These are phyloP conservation scores for Cymodocea nodosa DNA, from an alignment of 116 monocot species.

Conservation along the genomic window DNA sequence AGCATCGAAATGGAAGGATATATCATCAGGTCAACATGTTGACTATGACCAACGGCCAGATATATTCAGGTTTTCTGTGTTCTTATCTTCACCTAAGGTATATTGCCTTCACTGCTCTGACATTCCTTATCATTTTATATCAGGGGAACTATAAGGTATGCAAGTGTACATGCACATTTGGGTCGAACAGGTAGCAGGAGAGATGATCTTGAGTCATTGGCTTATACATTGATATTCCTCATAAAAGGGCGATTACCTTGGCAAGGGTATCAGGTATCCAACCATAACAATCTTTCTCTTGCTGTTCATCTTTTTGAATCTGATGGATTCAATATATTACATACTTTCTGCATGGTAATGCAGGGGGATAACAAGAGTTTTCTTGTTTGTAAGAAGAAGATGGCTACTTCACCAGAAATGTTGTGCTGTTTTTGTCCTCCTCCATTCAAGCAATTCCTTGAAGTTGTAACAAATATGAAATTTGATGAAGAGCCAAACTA, in stretches of 20 bases:
- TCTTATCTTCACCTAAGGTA: neutral
- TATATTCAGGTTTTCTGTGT: constrained; percentile 43
- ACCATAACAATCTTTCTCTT: neutral
- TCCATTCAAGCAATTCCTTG: constrained; percentile 80
- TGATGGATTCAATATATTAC: neutral
- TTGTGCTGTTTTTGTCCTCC: constrained; percentile 75
- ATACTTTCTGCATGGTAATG: constrained; percentile 4
- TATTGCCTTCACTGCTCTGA: neutral
- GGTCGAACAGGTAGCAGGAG: constrained; percentile 96
- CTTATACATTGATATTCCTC: constrained; percentile 88
- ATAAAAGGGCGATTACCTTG: constrained; percentile 89
- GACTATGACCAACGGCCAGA: constrained; percentile 76
- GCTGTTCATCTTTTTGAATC: neutral
- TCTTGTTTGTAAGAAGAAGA: constrained; percentile 97
- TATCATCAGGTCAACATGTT: constrained; percentile 54
- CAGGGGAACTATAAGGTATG: constrained; percentile 78
- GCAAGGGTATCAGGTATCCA: constrained; percentile 94
- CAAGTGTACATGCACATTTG: constrained; percentile 99
- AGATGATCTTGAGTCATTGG: constrained; percentile 92
- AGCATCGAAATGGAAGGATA: constrained; percentile 95
- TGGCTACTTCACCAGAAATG: constrained; percentile 80
- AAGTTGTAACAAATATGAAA: constrained; percentile 61
- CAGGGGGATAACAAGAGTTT: constrained; percentile 98
- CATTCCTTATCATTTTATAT: constrained; percentile 12
- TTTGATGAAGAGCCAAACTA: constrained; percentile 82